phyloP scores from a whole-genome alignment of 768 basidiomycete species.

The Vishniacozyma victoriae region DNA sequence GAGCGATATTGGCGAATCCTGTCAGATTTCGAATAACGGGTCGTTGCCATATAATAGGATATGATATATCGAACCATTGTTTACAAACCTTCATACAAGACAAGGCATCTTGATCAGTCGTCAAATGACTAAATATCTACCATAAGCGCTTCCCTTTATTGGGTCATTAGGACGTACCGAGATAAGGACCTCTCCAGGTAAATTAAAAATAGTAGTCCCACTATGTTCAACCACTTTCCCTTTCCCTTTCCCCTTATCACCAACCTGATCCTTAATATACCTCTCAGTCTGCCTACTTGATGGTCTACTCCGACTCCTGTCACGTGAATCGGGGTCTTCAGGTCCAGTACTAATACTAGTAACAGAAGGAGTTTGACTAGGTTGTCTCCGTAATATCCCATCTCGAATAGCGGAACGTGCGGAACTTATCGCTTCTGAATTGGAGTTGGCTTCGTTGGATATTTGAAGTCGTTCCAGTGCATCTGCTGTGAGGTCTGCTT shows the following conservation, averaged over 20 bases:
- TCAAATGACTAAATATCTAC: background rate
- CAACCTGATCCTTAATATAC: conserved; percentile 9
- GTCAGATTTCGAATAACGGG: conserved; percentile 66
- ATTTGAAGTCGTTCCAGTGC: no score
- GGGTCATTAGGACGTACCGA: conserved; percentile 49
- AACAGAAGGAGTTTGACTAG: conserved; percentile 18
- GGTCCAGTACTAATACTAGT: conserved; percentile 23
- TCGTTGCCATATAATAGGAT: conserved; percentile 90
- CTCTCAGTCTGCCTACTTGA: conserved; percentile 6
- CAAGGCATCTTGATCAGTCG: background rate
- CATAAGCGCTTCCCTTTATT: background rate
- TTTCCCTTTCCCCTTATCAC: conserved; percentile 46
- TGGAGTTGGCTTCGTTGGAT: no score
- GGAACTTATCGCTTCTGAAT: no score
- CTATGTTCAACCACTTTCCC: conserved; percentile 5
- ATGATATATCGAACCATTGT: conserved; percentile 95
- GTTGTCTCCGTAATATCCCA: no score
- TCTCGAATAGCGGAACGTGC: no score
- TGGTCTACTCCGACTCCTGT: background rate
- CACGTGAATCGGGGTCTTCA: conserved; percentile 7
- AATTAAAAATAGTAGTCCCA: conserved; percentile 4
- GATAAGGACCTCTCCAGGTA: conserved; percentile 88
- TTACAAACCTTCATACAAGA: no score
- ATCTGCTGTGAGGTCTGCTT: no score
- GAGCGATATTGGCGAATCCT: conserved; percentile 72